Base-by-base conservation (phyloP, 1,139 yeast genomes). In the Suhomyces bribrorum region DNA sequence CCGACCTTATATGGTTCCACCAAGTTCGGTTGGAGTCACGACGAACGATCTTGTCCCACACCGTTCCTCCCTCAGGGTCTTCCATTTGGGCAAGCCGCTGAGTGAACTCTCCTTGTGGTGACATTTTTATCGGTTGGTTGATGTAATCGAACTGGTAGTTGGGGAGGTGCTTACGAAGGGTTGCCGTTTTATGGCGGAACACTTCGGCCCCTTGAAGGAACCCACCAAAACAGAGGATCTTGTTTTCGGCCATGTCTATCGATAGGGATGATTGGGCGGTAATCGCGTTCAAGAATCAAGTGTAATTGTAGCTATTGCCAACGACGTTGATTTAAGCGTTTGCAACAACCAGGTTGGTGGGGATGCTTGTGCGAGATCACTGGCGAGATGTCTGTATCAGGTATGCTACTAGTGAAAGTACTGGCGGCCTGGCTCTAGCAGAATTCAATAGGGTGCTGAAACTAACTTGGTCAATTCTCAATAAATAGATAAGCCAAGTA, bases 171-270 rank as follows among this genome's bases (percentile, higher is more conserved):
- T 86, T 85, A 41, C 96, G 69, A 14, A 90, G 66, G 3, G 87
- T 95, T 1, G 92, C 78, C 0, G 95, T 79, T 57, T 88, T 88
- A 46, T 80, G 83, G 13, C 92, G 83, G 54, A 89, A 83, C 9
- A 82, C 69, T 30, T 79, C 73, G 5, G 87, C 96, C 49, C 79
- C 84, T 65, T 88, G 95, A 26, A 71, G 53, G 46, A 57, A 71
- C 1, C 77, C 79, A 23, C 75, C 75, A 16, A 73, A 57, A 35
- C 70, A 66, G 24, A 67, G 59, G 14, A 67, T 45, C 35, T 53
- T 57, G 31, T 40, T 34, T 31, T 22, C 22, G 18, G 23, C 11
- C 23, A 20, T n/a, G n/a, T n/a, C n/a, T n/a, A n/a, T n/a, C n/a
- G n/a, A n/a, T n/a, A n/a, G n/a, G n/a, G n/a, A n/a, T n/a, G n/a